Evolutionary conservation across 1,284 basidiomycete genomes (phyloP), one percentile per base, ranked within the genome.

Genomic region (Chalciporus sp.): DNA sequence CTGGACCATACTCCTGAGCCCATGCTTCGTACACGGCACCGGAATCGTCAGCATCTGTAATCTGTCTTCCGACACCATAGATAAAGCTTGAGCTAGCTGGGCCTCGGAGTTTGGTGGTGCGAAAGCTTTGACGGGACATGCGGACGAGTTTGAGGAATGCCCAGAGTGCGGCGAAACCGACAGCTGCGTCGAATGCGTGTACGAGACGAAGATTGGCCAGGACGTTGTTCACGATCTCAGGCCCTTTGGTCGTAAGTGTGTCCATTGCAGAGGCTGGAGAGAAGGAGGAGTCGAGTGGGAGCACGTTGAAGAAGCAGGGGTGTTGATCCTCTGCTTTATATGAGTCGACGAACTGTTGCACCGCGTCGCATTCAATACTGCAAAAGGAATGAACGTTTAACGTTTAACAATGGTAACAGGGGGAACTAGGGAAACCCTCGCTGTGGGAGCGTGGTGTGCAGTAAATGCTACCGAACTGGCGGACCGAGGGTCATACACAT

Each of bases 1-100:
- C 79, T 1, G 73, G 59, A 1, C 84, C 83, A 3, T 58, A 62
- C 20, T 49, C 51, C n/a, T 19, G 42, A 0, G 57, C 60, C 62
- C 65, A 66, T 2, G 44, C 19, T 45, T 66, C 64, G 16, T 62
- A 64, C 17, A 64, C 37, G 14, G 53, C 37, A 0, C 31, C 54
- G 0, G 55, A 26, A 29, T 67, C 56, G 1, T 46, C n/a, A 3
- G 56, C 37, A 5, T 17, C 20, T 1, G 12, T 16, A 9, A 63
- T 42, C 11, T 46, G 40, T 31, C 49, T 51, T 4, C 56, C 61
- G 3, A 55, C 39, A 12, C 63, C 63, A 5, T 52, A 67, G 8
- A 47, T 1, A 4, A 65, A 53, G 41, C 57, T 64, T 0, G 42
- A 10, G 3, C 51, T 59, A 2, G 63, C 58, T 2, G 65, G 66